Conservation (phyloP, 108 stramenopile genomes). For the Parietichytrium sp. region DNA sequence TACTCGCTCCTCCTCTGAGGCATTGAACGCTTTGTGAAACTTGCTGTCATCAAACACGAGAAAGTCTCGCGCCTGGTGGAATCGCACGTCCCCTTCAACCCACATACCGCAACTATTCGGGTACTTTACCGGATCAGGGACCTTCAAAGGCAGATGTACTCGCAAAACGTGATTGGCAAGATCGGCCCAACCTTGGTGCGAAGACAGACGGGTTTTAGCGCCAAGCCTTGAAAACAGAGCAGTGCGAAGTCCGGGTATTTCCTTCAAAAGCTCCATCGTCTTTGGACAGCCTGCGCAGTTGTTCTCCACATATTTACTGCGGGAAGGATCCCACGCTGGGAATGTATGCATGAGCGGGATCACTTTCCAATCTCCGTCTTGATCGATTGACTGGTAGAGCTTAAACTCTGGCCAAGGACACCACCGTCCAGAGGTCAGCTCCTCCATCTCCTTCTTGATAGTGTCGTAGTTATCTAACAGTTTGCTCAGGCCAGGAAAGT, state of each 20-base stretch:
- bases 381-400: slow-evolving; percentile 62
- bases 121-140: slow-evolving; percentile 61
- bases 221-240: slow-evolving; percentile 85
- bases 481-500: neutral
- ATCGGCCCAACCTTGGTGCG: slow-evolving; percentile 91
- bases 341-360: slow-evolving; percentile 90
- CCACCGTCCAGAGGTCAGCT: slow-evolving; percentile 71
- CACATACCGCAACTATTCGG: slow-evolving; percentile 78
- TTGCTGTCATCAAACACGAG: slow-evolving; percentile 92
- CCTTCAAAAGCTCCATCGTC: slow-evolving; percentile 62
- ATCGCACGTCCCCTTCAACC: slow-evolving; percentile 90
- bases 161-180: slow-evolving; percentile 91
- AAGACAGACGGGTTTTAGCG: slow-evolving; percentile 75
- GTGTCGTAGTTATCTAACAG: slow-evolving; percentile 47
- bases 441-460: slow-evolving; percentile 63
- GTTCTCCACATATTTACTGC: slow-evolving; percentile 68
- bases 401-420: slow-evolving; percentile 85
- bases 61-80: slow-evolving; percentile 72
- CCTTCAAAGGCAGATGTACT: slow-evolving; percentile 80
- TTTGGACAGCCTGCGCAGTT: slow-evolving; percentile 74
- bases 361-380: slow-evolving; percentile 73
- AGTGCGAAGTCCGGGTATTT: slow-evolving; percentile 70
- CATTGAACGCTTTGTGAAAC: slow-evolving; percentile 87
- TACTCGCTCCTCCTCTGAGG: slow-evolving; percentile 69
- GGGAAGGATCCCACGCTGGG: slow-evolving; percentile 72